phyloP scores from a whole-genome alignment of 768 basidiomycete genomes.

The Serendipita vermifera region DNA sequence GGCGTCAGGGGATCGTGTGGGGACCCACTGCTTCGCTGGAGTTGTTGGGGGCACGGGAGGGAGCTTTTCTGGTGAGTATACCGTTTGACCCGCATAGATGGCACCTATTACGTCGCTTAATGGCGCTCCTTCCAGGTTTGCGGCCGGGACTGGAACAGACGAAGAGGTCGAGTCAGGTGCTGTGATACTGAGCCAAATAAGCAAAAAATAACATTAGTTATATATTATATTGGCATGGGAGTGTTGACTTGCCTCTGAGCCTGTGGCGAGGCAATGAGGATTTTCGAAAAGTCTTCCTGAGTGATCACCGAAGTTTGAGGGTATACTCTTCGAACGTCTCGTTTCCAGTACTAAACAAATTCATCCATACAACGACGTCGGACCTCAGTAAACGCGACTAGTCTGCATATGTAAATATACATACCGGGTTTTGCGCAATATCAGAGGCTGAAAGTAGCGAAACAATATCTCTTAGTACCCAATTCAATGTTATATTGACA shows the following conservation, averaged over 20 bases:
- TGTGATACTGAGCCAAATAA: slow-evolving; percentile 33
- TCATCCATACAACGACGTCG: no score
- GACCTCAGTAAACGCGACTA: no score
- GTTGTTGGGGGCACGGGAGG: slow-evolving; percentile 63
- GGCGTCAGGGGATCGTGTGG: slow-evolving; percentile 34
- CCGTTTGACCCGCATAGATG: slow-evolving; percentile 42
- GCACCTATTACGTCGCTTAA: slow-evolving; percentile 61
- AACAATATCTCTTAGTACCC: not conserved
- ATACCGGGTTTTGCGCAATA: slow-evolving; percentile 60
- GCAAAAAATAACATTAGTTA: slow-evolving; percentile 4
- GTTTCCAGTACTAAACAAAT: slow-evolving; percentile 63
- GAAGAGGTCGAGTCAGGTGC: slow-evolving; percentile 30
- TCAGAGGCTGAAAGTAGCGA: slow-evolving; percentile 49
- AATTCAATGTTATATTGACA: not conserved
- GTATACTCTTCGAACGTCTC: slow-evolving; percentile 83
- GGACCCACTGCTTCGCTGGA: slow-evolving; percentile 54
- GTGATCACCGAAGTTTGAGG: slow-evolving; percentile 85
- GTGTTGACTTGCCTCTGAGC: slow-evolving; percentile 42
- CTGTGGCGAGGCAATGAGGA: slow-evolving; percentile 70
- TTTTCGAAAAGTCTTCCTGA: slow-evolving; percentile 63
- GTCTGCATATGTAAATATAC: no score
- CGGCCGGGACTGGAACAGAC: slow-evolving; percentile 15
- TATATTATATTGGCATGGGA: slow-evolving; percentile 10
- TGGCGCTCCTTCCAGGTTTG: slow-evolving; percentile 26
- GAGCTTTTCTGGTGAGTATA: slow-evolving; percentile 48